Conservation (phyloP, 2,329 filamentous ascomycete genomes). For the Akanthomyces muscarius region DNA sequence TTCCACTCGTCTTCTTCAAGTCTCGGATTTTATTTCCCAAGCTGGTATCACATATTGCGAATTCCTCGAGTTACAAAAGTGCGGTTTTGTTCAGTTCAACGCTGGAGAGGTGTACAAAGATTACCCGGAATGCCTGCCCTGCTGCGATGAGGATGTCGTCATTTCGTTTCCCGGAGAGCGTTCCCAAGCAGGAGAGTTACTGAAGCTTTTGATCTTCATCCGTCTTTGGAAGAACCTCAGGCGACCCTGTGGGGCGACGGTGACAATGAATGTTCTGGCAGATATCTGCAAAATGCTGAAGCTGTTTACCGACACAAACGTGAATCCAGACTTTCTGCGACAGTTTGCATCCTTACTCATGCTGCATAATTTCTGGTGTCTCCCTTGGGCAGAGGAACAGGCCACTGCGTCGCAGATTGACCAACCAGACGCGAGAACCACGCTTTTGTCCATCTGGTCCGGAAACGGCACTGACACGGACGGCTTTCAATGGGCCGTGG, state of each 20-base stretch:
- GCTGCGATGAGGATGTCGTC: neutral
- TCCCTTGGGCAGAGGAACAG: neutral
- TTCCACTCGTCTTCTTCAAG: neutral
- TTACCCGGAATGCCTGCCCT: conserved; percentile 10
- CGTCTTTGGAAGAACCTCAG: conserved; percentile 5
- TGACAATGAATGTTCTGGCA: conserved; percentile 3
- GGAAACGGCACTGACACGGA: neutral
- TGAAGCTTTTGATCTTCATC: conserved; percentile 6
- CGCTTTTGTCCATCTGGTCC: conserved; percentile 10
- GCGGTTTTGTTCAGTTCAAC: neutral
- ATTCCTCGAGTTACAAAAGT: conserved; percentile 7
- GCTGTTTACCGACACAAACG: conserved; percentile 9
- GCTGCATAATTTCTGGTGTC: neutral
- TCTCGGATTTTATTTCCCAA: neutral
- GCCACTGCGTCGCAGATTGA: neutral
- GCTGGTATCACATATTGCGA: conserved; percentile 14
- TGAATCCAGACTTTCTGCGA: conserved; percentile 14
- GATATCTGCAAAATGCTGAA: conserved; percentile 4
- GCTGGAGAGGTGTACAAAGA: neutral
- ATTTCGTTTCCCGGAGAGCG: conserved; percentile 1
- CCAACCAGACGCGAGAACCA: conserved; percentile 1
- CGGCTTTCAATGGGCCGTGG: conserved; percentile 6
- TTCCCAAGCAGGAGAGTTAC: neutral
- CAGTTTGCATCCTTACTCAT: conserved; percentile 12
- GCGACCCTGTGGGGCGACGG: neutral